phyloP scores from a whole-genome alignment of 2,329 filamentous ascomycete genomes.

The Talaromyces sp. region DNA sequence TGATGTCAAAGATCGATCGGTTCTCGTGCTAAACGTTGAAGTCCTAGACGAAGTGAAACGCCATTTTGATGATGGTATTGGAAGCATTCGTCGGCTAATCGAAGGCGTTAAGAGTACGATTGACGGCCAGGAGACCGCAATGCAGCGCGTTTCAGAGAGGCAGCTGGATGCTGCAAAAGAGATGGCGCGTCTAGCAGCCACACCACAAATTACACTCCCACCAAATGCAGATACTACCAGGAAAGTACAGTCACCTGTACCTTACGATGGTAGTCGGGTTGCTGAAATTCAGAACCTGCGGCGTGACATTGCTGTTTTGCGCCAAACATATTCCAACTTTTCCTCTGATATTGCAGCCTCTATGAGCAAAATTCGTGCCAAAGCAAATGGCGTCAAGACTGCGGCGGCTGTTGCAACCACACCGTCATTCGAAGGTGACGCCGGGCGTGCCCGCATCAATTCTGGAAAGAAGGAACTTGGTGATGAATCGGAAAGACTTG shows the following conservation, averaged over 20 bases:
- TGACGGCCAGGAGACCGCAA: slow-evolving; percentile 74
- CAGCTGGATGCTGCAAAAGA: slow-evolving; percentile 89
- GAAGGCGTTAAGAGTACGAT: slow-evolving; percentile 80
- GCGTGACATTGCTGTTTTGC: slow-evolving; percentile 83
- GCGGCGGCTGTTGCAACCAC: slow-evolving; percentile 67
- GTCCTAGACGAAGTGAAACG: slow-evolving; percentile 91
- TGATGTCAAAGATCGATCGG: slow-evolving; percentile 91
- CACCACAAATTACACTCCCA: slow-evolving; percentile 40
- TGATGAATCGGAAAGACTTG: slow-evolving; percentile 82
- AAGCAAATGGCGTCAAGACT: slow-evolving; percentile 76
- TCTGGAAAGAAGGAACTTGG: slow-evolving; percentile 82
- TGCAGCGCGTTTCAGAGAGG: slow-evolving; percentile 83
- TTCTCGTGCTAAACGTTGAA: slow-evolving; percentile 92
- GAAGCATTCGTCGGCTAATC: slow-evolving; percentile 74
- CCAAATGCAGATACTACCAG: slow-evolving; percentile 29
- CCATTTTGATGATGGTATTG: slow-evolving; percentile 90
- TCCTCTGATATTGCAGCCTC: slow-evolving; percentile 82
- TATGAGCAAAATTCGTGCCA: slow-evolving; percentile 77
- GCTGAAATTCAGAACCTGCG: slow-evolving; percentile 77
- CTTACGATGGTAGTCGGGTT: slow-evolving; percentile 59
- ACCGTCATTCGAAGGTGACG: slow-evolving; percentile 70
- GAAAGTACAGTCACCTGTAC: slow-evolving; percentile 23
- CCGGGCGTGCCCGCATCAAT: slow-evolving; percentile 81
- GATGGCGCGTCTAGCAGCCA: slow-evolving; percentile 64
- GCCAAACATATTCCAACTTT: slow-evolving; percentile 90